Percentiles rank a stretch among this genome's conserved stretches.
phyloP scores from a whole-genome alignment of 306 rosid species.

The Pterocarpus santalinus region DNA sequence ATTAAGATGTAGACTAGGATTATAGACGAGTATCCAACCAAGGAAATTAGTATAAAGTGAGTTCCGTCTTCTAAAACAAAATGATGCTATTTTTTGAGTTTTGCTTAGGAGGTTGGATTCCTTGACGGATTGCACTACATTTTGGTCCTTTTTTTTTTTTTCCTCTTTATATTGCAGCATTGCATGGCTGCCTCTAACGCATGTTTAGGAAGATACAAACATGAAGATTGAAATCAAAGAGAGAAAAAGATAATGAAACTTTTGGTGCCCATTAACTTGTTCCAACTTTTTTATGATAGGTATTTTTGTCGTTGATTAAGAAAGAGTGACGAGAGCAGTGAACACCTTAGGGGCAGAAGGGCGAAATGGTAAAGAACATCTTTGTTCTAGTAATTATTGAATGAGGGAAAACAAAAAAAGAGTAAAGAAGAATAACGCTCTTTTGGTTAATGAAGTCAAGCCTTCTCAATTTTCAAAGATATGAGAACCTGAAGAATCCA shows the following conservation, averaged over 20 bases:
- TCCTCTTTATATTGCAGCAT: constrained; percentile 43
- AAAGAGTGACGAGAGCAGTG: constrained; percentile 16
- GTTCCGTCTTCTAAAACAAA: constrained; percentile 71
- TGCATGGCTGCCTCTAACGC: constrained; percentile 36
- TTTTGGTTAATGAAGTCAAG: constrained; percentile 34
- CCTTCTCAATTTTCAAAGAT: constrained; percentile 34
- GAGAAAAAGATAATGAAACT: constrained; percentile 26
- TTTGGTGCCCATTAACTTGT: constrained; percentile 36
- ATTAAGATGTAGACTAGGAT: constrained; percentile 68
- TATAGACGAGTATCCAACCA: constrained; percentile 63
- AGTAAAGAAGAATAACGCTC: neutral
- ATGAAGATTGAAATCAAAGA: constrained; percentile 36
- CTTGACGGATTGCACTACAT: constrained; percentile 48
- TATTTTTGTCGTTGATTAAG: constrained; percentile 39
- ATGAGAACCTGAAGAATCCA: constrained; percentile 7
- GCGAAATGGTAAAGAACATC: constrained; percentile 8
- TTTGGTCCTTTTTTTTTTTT: constrained; percentile 43
- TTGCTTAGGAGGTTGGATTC: constrained; percentile 67
- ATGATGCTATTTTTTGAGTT: constrained; percentile 63
- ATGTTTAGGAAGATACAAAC: constrained; percentile 39
- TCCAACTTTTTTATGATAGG: constrained; percentile 35
- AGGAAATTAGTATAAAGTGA: constrained; percentile 58
- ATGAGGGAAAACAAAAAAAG: neutral
- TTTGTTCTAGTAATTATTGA: constrained; percentile 12
- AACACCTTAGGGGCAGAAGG: constrained; percentile 12